These are phyloP conservation scores for Kodamaea hsintzibuensis DNA, from an alignment of 805 yeast genomes.

Conservation along the genomic window DNA sequence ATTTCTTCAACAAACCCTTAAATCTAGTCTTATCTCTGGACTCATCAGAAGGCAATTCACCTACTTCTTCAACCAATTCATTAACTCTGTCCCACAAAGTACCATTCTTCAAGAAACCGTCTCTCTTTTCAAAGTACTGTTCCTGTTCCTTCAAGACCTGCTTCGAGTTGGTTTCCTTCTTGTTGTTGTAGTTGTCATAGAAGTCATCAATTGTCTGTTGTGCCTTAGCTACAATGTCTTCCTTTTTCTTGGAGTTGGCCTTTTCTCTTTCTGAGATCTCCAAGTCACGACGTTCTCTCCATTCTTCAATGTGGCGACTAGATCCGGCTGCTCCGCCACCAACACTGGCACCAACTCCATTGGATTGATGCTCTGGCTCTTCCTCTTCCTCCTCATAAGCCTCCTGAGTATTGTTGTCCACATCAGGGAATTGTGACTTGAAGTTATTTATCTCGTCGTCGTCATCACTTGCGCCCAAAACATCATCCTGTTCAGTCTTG, in stretches of 20 bases:
- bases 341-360: slow-evolving; percentile 5
- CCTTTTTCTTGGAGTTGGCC: slow-evolving; percentile 60
- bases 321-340: slow-evolving; percentile 43
- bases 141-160: slow-evolving; percentile 68
- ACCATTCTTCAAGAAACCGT: slow-evolving; percentile 50
- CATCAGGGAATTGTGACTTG: slow-evolving; percentile 65
- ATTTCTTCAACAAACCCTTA: slow-evolving; percentile 60
- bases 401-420: slow-evolving; percentile 34
- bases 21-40: slow-evolving; percentile 68
- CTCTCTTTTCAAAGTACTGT: slow-evolving; percentile 71
- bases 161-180: slow-evolving; percentile 69
- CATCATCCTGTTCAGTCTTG: slow-evolving; percentile 61
- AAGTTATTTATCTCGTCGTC: slow-evolving; percentile 54
- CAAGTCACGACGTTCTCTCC: slow-evolving; percentile 79
- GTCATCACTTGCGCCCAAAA: slow-evolving; percentile 39
- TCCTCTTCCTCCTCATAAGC: slow-evolving; percentile 20
- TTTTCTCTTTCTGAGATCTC: slow-evolving; percentile 82
- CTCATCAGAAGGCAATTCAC: slow-evolving; percentile 40
- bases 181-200: slow-evolving; percentile 85
- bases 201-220: slow-evolving; percentile 84
- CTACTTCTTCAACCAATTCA: slow-evolving; percentile 49
- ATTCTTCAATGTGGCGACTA: slow-evolving; percentile 46
- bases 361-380: slow-evolving; percentile 35
- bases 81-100: slow-evolving; percentile 57
- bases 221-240: slow-evolving; percentile 72